Evolutionary conservation across 2,329 filamentous ascomycete species (phyloP), one percentile per base, ranked within the genome.

Genomic region (Sphaerulina populicola): DNA sequence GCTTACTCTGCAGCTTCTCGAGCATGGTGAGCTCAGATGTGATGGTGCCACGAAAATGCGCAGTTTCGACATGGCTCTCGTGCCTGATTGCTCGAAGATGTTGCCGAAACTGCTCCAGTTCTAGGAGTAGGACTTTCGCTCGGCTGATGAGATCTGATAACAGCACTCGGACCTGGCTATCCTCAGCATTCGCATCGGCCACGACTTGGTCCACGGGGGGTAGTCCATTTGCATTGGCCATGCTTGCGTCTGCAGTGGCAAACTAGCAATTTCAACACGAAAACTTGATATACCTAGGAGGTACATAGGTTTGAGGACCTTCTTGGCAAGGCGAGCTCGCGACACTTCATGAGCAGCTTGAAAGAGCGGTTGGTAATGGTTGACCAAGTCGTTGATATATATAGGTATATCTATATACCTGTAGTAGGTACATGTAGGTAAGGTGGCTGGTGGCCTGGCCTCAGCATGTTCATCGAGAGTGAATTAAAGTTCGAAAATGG

Each of bases 41-140:
- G n/a, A 69, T 61, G 7, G 60, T 66, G 40, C 61, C 58, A 27
- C 62, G 57, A 54, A 68, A 69, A 38, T 64, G 60, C 11, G 61
- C 61, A 29, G 68, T 46, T 49, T 68, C 66, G 50, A 68, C 59
- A 15, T 59, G 67, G 23, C 64, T 65, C 47, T 69, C 64, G 38
- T 69, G 64, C 23, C 66, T 62, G 45, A 67, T 66, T 8, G 60
- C 58, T 23, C 60, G 60, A 10, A 69, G 56, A 47, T 66, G 59
- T 8, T 64, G 54, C 4, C 69, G 62, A 43, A 73, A 74, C 1
- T 60, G 55, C 38, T 73, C 68, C 2, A 75, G 65, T 50, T 75
- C 73, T 12, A 64, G 53, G 6, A 71, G 61, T 1, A 75, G 56
- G 1, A 51, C 56, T 42, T 67, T 63, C 41, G 70, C 71, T 47